These are phyloP conservation scores for Linnemannia hyalina DNA, from an alignment of 192 early-diverging fungal genomes.

Conservation along the genomic window DNA sequence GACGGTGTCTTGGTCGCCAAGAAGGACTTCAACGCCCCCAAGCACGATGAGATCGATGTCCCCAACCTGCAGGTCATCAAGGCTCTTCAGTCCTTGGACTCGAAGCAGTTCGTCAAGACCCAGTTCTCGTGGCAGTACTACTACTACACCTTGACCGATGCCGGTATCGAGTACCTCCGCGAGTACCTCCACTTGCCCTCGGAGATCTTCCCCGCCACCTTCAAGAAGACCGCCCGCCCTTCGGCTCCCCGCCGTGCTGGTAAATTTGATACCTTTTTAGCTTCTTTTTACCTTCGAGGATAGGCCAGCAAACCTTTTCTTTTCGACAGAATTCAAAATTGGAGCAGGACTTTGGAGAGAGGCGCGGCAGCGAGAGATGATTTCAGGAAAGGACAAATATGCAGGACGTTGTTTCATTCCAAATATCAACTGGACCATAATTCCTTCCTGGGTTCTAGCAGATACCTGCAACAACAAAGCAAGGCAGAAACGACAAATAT, in stretches of 20 bases:
- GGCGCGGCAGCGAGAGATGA: no score
- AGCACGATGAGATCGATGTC: constrained; percentile 96
- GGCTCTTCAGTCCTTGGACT: constrained; percentile 96
- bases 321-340: neutral
- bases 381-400: neutral
- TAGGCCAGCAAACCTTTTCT: no score
- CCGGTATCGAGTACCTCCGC: constrained; percentile 98
- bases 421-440: neutral
- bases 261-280: constrained; percentile 49
- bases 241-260: constrained; percentile 77
- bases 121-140: constrained; percentile 99
- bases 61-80: constrained; percentile 99
- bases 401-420: neutral
- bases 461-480: neutral
- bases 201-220: constrained; percentile 97
- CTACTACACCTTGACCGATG: constrained; percentile 99
- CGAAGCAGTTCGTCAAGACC: constrained; percentile 93
- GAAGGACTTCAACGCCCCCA: constrained; percentile 97
- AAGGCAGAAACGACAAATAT: neutral
- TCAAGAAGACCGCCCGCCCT: constrained; percentile 94
- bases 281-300: neutral
- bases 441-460: neutral
- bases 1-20: constrained; percentile 98
- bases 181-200: constrained; percentile 97
- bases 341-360: neutral